These are phyloP conservation scores for Hypoxylon lenormandii DNA, from an alignment of 495 filamentous ascomycete species.

Conservation along the genomic window DNA sequence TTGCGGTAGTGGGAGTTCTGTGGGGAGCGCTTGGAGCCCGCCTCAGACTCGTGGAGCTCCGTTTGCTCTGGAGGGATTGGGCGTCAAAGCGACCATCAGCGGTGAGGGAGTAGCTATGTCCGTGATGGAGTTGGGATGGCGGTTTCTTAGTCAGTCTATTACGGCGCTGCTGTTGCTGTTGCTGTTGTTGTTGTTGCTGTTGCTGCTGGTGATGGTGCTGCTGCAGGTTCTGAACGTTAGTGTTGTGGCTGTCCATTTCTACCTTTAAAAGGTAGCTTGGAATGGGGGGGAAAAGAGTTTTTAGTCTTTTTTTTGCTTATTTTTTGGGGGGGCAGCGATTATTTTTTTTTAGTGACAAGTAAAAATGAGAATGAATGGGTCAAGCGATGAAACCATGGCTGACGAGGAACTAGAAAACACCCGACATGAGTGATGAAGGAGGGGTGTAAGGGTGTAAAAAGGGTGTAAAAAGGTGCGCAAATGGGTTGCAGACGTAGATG, in stretches of 20 bases:
- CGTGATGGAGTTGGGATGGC: slow-evolving; percentile 39
- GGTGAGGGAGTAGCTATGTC: slow-evolving; percentile 55
- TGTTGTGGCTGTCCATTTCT: slow-evolving; percentile 59
- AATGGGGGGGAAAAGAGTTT: slow-evolving; percentile 40
- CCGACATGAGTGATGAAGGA: slow-evolving; percentile 26
- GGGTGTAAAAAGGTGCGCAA: slow-evolving; percentile 3
- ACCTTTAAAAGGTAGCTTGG: slow-evolving; percentile 43
- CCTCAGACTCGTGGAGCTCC: slow-evolving; percentile 69
- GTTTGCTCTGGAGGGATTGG: slow-evolving; percentile 66
- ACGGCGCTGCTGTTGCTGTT: slow-evolving; percentile 53
- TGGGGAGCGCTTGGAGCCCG: slow-evolving; percentile 77
- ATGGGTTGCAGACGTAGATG: slow-evolving; percentile 2
- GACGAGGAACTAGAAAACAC: slow-evolving; percentile 45
- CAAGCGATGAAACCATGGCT: slow-evolving; percentile 46
- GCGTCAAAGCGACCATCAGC: slow-evolving; percentile 64
- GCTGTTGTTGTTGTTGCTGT: too few species aligned
- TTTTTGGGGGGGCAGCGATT: slow-evolving; percentile 43
- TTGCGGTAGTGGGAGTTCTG: slow-evolving; percentile 57
- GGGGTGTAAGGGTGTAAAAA: slow-evolving; percentile 17
- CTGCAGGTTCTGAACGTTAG: slow-evolving; percentile 54
- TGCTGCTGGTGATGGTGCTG: slow-evolving; percentile 57
- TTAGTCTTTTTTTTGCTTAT: slow-evolving; percentile 34
- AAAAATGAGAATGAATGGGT: slow-evolving; percentile 39
- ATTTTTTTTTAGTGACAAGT: slow-evolving; percentile 46
- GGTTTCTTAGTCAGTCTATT: slow-evolving; percentile 29